Evolutionary conservation across 2,329 filamentous ascomycete species (phyloP).

Genomic region (Colletotrichum zoysiae): DNA sequence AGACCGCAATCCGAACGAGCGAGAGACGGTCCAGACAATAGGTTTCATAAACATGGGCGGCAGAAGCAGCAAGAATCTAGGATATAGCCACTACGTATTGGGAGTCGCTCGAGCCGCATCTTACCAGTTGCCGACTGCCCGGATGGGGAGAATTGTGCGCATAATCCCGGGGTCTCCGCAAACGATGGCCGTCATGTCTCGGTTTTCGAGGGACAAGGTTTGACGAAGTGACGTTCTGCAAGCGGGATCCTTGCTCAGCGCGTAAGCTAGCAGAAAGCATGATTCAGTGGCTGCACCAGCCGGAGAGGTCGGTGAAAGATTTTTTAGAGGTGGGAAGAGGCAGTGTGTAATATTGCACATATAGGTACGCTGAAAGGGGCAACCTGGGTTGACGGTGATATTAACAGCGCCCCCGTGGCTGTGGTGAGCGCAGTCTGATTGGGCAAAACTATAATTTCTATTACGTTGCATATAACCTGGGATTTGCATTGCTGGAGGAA

Average conservation of each 20-base stretch:
- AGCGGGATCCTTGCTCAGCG: not conserved
- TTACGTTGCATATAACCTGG: too few relatives aligned
- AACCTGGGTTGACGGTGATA: not conserved
- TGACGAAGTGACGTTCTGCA: not conserved
- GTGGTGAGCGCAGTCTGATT: not conserved
- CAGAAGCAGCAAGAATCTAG: not conserved
- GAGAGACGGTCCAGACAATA: not conserved
- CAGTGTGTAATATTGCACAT: not conserved
- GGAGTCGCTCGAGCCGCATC: not conserved
- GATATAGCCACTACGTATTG: not conserved
- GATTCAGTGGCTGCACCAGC: not conserved
- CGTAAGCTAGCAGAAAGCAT: not conserved
- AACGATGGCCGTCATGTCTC: not conserved
- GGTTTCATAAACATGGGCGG: not conserved
- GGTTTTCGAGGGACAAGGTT: not conserved
- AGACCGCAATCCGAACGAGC: not conserved
- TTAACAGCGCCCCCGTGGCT: not conserved
- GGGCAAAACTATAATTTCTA: not conserved
- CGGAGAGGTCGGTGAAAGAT: not conserved
- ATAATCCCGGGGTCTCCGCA: conserved; percentile 14
- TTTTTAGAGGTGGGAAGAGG: not conserved
- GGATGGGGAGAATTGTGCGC: not conserved
- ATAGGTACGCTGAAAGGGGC: not conserved
- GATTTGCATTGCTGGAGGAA: not conserved
- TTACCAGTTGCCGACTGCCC: not conserved